Evolutionary conservation across 2,329 filamentous ascomycete species (phyloP).

Genomic region (Hypoxylon sp.): DNA sequence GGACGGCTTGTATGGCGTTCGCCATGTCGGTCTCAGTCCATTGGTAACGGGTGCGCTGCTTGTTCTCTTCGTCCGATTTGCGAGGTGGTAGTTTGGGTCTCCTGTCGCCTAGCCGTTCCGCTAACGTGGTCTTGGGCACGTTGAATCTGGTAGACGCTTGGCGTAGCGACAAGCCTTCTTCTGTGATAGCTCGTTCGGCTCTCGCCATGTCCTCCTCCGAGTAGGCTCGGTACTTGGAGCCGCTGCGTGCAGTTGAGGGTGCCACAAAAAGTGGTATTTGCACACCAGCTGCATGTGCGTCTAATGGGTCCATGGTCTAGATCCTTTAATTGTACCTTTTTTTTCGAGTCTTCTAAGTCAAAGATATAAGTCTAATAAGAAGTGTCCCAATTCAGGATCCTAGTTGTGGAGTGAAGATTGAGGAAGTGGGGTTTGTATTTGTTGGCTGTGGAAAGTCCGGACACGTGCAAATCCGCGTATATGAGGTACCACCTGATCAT

Average conservation of each 20-base stretch:
- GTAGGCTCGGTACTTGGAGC: slow-evolving; percentile 48
- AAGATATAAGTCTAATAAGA: neutral
- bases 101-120: slow-evolving; percentile 42
- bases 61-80: slow-evolving; percentile 28
- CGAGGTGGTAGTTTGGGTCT: slow-evolving; percentile 40
- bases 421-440: slow-evolving; percentile 18
- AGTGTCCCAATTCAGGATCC: slow-evolving; percentile 30
- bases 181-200: slow-evolving; percentile 40
- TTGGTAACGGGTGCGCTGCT: slow-evolving; percentile 37
- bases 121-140: slow-evolving; percentile 49
- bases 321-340: neutral
- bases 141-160: slow-evolving; percentile 44
- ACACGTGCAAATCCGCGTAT: slow-evolving; percentile 24
- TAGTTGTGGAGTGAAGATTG: neutral
- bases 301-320: slow-evolving; percentile 20
- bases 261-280: slow-evolving; percentile 20
- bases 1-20: slow-evolving; percentile 44
- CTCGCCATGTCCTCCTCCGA: slow-evolving; percentile 43
- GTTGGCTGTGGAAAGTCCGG: slow-evolving; percentile 18
- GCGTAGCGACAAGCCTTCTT: slow-evolving; percentile 47
- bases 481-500: neutral
- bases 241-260: slow-evolving; percentile 23
- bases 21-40: slow-evolving; percentile 48
- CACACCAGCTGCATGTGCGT: slow-evolving; percentile 2
- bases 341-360: neutral